Conservation (phyloP, 495 filamentous ascomycete genomes). For the Trichodelitschia bisporula region DNA sequence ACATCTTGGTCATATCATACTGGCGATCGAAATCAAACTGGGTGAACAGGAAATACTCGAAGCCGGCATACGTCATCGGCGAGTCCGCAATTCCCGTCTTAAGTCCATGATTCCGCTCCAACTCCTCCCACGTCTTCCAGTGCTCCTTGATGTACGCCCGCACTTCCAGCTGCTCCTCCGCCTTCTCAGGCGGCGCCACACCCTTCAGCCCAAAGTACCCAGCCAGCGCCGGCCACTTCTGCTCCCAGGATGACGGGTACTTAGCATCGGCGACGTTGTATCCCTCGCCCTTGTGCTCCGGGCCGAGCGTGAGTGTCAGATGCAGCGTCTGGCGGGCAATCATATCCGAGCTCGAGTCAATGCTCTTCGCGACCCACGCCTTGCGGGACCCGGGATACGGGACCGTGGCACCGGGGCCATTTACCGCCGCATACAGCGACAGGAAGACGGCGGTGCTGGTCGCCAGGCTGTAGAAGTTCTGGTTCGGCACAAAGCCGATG, state of each 20-base stretch:
- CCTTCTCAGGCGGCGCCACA: slow-evolving; percentile 3
- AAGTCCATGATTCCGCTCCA: slow-evolving; percentile 11
- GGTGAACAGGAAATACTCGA: slow-evolving; percentile 13
- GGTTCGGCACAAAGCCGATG: slow-evolving; percentile 16
- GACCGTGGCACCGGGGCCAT: slow-evolving; percentile 10
- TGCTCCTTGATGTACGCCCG: slow-evolving; percentile 12
- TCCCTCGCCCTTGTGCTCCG: slow-evolving; percentile 7
- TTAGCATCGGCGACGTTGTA: slow-evolving; percentile 15
- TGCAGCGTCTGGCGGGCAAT: slow-evolving; percentile 13
- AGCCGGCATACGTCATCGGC: slow-evolving; percentile 9
- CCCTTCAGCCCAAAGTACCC: slow-evolving; percentile 14
- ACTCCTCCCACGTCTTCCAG: slow-evolving; percentile 9
- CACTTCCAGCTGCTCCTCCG: slow-evolving; percentile 5
- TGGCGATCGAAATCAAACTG: slow-evolving; percentile 16
- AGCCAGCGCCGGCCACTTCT: slow-evolving; percentile 12
- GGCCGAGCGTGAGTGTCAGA: slow-evolving; percentile 6
- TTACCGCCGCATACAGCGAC: slow-evolving; percentile 7
- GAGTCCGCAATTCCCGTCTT: slow-evolving; percentile 13
- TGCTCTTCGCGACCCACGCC: slow-evolving; percentile 10
- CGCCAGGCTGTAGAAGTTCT: slow-evolving; percentile 12
- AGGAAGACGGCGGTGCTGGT: slow-evolving; percentile 13
- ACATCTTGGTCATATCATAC: slow-evolving; percentile 14
- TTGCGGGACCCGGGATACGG: slow-evolving; percentile 12
- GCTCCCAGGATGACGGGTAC: slow-evolving; percentile 7
- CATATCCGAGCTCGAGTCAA: slow-evolving; percentile 12